Base-by-base conservation (phyloP, 140 eudicot species). In the Senecio squalidus region DNA sequence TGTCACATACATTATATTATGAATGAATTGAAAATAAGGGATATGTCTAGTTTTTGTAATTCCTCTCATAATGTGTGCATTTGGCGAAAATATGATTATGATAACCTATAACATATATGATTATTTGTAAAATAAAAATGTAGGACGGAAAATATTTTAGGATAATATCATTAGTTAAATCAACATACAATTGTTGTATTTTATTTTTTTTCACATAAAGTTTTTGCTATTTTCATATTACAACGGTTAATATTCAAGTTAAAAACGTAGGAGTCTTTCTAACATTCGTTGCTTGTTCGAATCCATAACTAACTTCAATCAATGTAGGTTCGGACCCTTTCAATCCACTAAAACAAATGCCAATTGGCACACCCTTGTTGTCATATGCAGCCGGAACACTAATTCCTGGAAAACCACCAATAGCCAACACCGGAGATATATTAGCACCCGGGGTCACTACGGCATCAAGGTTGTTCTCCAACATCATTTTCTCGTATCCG, bases 351-450 rank as follows among this genome's bases (percentile, higher is more conserved):
- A 84, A 81, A 44, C 78, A 73, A 7, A 78, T 76, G 36, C 94
- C 94, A 18, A 70, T 17, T 3, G 96, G 96, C 24, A 78, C 82
- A 28, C 91, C 96, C 3, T 71, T 50, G 14, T 63, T 26, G 16
- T 76, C 73, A 27, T 78, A 88, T 0, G 69, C 96, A 16, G 90
- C 96, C 21, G 96, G 96, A 20, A 88, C 88, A 58, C 45, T 88
- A 9, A 88, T 84, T 6, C 77, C 96, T 7, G 96, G 96, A 55
- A 61, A 88, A 11, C 96, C 96, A 6, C 94, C 90, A 3, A 81
- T 74, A 5, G 90, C 90, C 61, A 84, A 80, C 24, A 88, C 76
- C 8, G 76, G 46, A 46, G 79, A 62, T 33, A 64, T 54, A 33
- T 26, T 16, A 9, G 77, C 51, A 6, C 81, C 71, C 1, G 84